Conservation (phyloP, 2,329 filamentous ascomycete species). For the Lanzia echinophila region DNA sequence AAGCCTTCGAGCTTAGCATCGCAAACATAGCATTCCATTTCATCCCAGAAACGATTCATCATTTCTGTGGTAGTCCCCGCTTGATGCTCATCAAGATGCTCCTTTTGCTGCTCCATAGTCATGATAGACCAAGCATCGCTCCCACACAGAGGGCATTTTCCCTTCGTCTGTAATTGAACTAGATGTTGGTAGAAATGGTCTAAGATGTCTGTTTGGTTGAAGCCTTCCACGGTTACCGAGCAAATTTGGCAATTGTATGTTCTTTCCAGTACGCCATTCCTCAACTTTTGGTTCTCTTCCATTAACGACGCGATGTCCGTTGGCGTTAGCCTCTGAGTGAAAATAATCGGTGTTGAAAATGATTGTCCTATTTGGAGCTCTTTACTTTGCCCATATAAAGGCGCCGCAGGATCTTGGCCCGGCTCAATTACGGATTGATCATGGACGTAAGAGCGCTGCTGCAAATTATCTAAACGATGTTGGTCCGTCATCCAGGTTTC, state of each 20-base stretch:
- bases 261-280: constrained; percentile 21
- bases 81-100: constrained; percentile 18
- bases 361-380: neutral
- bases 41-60: constrained; percentile 17
- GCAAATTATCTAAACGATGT: constrained; percentile 14
- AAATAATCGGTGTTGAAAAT: too few species aligned
- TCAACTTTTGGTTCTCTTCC: constrained; percentile 19
- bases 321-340: constrained; percentile 13
- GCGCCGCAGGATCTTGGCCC: constrained; percentile 19
- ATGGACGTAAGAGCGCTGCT: constrained; percentile 17
- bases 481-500: constrained; percentile 18
- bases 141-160: constrained; percentile 23
- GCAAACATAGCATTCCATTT: constrained; percentile 22
- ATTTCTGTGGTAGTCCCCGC: neutral
- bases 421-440: constrained; percentile 24
- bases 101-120: constrained; percentile 17
- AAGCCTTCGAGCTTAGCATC: constrained; percentile 14
- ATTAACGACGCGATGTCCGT: constrained; percentile 19
- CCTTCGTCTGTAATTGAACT: constrained; percentile 16
- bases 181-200: constrained; percentile 18
- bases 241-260: constrained; percentile 20
- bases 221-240: constrained; percentile 10
- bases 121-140: constrained; percentile 18
- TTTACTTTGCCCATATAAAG: constrained; percentile 10
- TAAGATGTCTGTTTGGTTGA: constrained; percentile 13